Base-by-base conservation (phyloP, 495 filamentous ascomycete genomes). In the Neurospora tetraspora region DNA sequence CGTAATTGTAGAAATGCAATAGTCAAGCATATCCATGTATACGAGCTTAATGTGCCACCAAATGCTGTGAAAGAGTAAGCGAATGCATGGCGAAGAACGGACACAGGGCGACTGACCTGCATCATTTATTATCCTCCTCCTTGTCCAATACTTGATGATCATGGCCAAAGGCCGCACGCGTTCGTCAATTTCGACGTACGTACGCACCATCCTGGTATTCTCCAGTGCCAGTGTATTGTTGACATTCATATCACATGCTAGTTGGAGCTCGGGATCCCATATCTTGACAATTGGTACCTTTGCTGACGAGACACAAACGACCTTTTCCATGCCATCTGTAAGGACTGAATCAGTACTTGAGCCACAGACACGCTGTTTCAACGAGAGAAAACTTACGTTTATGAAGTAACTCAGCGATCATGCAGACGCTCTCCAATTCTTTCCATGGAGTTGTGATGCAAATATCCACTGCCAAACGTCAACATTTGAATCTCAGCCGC, bases 1-100 rank as follows among this genome's bases (percentile, higher is more conserved):
- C 96, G 89, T 39, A 92, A 91, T 81, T 99, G 96, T 39, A 99
- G 86, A 80, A 98, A 99, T 73, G 94, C 96, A 76, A 99, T 91
- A 74, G 98, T 97, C 88, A 98, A 89, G 83, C 96, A 98, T 80
- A 97, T 98, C 96, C 96, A 99, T n/a, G 96, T 97, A 78, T 99
- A 99, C 11, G 96, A 98, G 80, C 96, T 98, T 34, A 99, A 84
- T 8, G 96, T 99, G 59, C 94, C 96, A 71, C 96, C 96, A 77
- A 94, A 89, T 43, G 92, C 95, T 97, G 77, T 40, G 69, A 39
- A 12, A 70, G 39, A 39, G 65, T 43, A 23, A 79, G 77, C 59
- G 71, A 40, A 36, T 14, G 71, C 39, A 75, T 71, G 34, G 8
- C 23, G 31, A 4, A 23, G 39, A 45, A 69, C 37, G 72, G 61